Base-by-base conservation (phyloP, 805 yeast genomes). In the Yarrowia porcina region DNA sequence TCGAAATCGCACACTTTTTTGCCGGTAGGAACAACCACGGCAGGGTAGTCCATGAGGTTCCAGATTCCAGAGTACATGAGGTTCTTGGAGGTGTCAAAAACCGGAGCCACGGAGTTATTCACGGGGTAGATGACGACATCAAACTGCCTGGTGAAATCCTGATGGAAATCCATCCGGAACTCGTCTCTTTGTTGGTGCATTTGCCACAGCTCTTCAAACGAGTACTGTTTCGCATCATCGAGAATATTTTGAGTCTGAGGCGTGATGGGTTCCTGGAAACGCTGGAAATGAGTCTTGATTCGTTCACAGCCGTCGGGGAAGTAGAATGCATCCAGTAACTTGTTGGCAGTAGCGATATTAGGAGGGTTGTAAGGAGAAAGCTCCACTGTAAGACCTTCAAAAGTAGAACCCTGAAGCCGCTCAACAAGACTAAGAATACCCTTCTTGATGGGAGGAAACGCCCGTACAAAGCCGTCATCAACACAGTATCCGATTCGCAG, bases 31-130 rank as follows among this genome's bases (percentile, higher is more conserved):
- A 68, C 65, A 5, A 42, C 60, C 3, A 65, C 63, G 3, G 66
- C 67, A 8, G 69, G 69, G 47, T 67, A 67, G 49, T 67, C 69
- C 61, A 67, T 57, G 27, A 65, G 33, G 54, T 67, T 67, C 68
- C 67, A 67, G 33, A 56, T 39, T 23, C 60, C 45, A 21, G 64
- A 63, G 50, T 68, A 39, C 21, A 79, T 75, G 52, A 90, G 70
- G 0, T 96, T 85, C 65, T 77, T 82, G 3, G 96, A 81, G 69
- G 94, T 87, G 59, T 82, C 79, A 52, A 79, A 77, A 50, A 82
- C 76, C 0, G 89, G 85, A 2, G 88, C 88, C n/a, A 91, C 79
- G 0, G 93, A 25, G 25, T 36, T 36, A 8, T 30, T 28, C 9
- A 52, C 59, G 2, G 59, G 59, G 13, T 52, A 52, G 18, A 52